Base-by-base conservation (phyloP, 2,329 filamentous ascomycete species). In the Rugonectria rugulosa region DNA sequence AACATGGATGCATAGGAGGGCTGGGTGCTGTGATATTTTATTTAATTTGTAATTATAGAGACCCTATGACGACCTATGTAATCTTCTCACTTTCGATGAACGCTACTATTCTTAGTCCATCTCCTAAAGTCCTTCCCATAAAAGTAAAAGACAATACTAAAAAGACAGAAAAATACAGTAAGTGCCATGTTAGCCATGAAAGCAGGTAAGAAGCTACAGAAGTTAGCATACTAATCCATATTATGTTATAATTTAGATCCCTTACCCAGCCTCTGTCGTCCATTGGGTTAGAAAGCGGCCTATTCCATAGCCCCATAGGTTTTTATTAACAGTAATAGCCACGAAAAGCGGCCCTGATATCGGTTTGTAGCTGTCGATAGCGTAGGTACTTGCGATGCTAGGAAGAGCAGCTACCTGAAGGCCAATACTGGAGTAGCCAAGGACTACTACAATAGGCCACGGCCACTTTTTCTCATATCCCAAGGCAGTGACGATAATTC, bases 351-450 rank as follows among this genome's bases (percentile, higher is more conserved):
- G 45, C 10, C 85, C 85, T 0, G 85, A 80, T 2, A 87, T 81
- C 0, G 86, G 85, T 70, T 88, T 88, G 70, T 88, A 88, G 52
- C 78, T 81, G 67, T 88, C 86, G 14, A 88, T 80, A 0, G 84
- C 82, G 63, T 88, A 88, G 3, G 75, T 85, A 26, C 76, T 81
- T 5, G 75, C 78, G 53, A 88, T 88, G 11, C 80, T 79, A 0
- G 86, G 85, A 11, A 88, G 70, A 0, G 83, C 84, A 5, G 69
- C 63, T 5, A 74, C 69, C 55, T 73, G 70, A 17, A 73, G 62
- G 2, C 72, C 72, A 1, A 67, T 49, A 23, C 63, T 64, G 1
- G 58, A 74, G 60, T 80, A 83, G 2, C 81, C 80, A 56, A 80
- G 69, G 3, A 83, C 70, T 11, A 82, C 68, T 42, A 82, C 78